Evolutionary conservation across 1,284 basidiomycete genomes (phyloP).

Genomic region (Puccinia hordei): DNA sequence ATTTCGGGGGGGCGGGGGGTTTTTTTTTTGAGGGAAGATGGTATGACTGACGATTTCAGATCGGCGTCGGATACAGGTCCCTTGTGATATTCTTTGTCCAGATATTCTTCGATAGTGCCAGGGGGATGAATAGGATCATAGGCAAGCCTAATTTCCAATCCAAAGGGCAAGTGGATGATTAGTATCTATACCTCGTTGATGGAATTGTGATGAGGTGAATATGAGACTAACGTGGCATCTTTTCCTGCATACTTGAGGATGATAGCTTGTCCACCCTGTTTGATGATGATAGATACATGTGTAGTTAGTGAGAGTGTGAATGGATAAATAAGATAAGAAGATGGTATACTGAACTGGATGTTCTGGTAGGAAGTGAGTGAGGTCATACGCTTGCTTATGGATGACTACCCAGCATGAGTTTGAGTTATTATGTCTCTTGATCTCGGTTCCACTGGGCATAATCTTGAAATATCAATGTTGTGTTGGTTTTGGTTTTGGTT

Average conservation of each 20-base stretch:
- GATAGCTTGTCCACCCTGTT: conserved; percentile 46
- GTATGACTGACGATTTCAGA: conserved; percentile 63
- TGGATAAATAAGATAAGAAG: too few species aligned
- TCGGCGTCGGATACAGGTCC: conserved; percentile 71
- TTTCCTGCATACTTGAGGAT: conserved; percentile 45
- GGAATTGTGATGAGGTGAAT: background rate
- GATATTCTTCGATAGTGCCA: conserved; percentile 78
- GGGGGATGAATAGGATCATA: conserved; percentile 75
- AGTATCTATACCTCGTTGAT: too few species aligned
- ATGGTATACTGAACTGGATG: conserved; percentile 27
- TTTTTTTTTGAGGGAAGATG: conserved; percentile 57
- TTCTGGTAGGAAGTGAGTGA: conserved; percentile 41
- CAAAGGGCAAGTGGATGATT: background rate
- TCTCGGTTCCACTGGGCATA: conserved; percentile 7
- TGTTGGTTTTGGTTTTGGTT: too few species aligned
- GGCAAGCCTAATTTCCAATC: background rate
- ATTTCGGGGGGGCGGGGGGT: too few species aligned
- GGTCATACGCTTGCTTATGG: conserved; percentile 33
- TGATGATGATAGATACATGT: background rate
- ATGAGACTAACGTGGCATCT: conserved; percentile 44
- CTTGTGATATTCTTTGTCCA: conserved; percentile 74
- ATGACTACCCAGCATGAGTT: conserved; percentile 40
- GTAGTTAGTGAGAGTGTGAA: too few species aligned
- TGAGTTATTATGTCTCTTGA: conserved; percentile 16
- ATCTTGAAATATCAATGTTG: too few species aligned